Evolutionary conservation across 129 eudicot genomes (phyloP), one percentile per base, ranked within the genome.

Genomic region (Chrysanthemum seticuspe): DNA sequence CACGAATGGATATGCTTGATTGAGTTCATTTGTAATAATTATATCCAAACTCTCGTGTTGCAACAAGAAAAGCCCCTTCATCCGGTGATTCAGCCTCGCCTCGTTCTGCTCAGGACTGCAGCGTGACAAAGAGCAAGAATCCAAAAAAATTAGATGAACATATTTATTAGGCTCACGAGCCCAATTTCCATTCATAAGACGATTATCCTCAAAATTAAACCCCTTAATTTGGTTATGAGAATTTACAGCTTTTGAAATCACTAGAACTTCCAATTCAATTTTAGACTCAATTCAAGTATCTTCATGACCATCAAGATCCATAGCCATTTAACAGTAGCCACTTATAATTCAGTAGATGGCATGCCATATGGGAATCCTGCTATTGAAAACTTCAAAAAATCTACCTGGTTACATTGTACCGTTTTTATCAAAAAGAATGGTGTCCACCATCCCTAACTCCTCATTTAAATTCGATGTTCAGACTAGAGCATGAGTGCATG

Each of bases 121-220:
- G 86, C 80, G 59, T 86, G 91, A 78, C 91, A 86, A 70, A 86
- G 83, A 18, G 86, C 82, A 63, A 83, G 86, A 71, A 86, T 83
- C 10, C 84, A 78, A 9, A 83, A 86, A 68, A 83, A 83, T 29
- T 61, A 80, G 63, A 56, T 79, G 47, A 2, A 78, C 49, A 62
- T 86, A 83, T 49, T 77, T 77, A 71, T 77, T 77, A 44, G 85
- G 81, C 77, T 83, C 87, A 27, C 58, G 65, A 50, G 66, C 50
- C 87, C 87, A 83, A 76, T 73, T 80, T 49, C 83, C 87, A 71
- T 71, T 74, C 79, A 80, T 74, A 6, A 83, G 66, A 11, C 79
- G 76, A 56, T 23, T 47, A 36, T 86, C 87, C 70, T 83, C 85
- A 71, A 86, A 86, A 65, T 87, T 67, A 62, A 86, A 86, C 44